Percentiles rank a stretch among this genome's conserved stretches.
Evolutionary conservation across 1,139 yeast genomes (phyloP).

Genomic region (Debaryomyces subglobosus): DNA sequence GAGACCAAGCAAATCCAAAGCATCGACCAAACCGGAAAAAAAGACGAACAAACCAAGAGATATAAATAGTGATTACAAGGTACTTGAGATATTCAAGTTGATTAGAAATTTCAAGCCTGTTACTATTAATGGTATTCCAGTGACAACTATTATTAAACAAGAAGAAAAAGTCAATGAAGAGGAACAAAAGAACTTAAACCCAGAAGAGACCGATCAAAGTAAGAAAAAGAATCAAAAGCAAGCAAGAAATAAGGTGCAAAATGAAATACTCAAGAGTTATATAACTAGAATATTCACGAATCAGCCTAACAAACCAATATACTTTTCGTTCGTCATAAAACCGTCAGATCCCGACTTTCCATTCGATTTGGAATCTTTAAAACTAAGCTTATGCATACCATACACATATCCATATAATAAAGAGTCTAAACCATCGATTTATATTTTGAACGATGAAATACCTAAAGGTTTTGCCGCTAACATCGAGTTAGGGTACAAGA

Average conservation of each 20-base stretch:
- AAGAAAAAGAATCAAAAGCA: not conserved
- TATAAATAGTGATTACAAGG: slow-evolving; percentile 13
- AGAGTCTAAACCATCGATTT: slow-evolving; percentile 42
- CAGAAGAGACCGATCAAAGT: slow-evolving; percentile 1
- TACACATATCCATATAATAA: slow-evolving; percentile 50
- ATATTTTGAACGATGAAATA: slow-evolving; percentile 67
- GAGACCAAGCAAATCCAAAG: not conserved
- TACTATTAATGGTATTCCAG: slow-evolving; percentile 37
- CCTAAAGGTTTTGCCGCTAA: slow-evolving; percentile 72
- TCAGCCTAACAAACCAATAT: slow-evolving; percentile 25
- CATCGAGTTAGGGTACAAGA: slow-evolving; percentile 63
- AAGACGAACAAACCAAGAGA: slow-evolving; percentile 3
- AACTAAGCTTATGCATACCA: slow-evolving; percentile 59
- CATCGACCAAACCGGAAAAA: not conserved
- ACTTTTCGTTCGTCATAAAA: slow-evolving; percentile 37
- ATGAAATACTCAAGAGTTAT: not conserved
- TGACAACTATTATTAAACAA: slow-evolving; percentile 22
- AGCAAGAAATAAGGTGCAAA: slow-evolving; percentile 2
- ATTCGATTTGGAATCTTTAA: slow-evolving; percentile 56
- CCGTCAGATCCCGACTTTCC: slow-evolving; percentile 82
- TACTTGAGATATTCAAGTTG: slow-evolving; percentile 30
- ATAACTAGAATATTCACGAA: slow-evolving; percentile 15
- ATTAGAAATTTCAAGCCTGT: slow-evolving; percentile 31
- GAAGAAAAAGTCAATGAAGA: slow-evolving; percentile 14
- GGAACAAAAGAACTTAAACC: slow-evolving; percentile 12